Base-by-base conservation (phyloP, 345 rosid genomes). In the Eucalyptus curtisii region DNA sequence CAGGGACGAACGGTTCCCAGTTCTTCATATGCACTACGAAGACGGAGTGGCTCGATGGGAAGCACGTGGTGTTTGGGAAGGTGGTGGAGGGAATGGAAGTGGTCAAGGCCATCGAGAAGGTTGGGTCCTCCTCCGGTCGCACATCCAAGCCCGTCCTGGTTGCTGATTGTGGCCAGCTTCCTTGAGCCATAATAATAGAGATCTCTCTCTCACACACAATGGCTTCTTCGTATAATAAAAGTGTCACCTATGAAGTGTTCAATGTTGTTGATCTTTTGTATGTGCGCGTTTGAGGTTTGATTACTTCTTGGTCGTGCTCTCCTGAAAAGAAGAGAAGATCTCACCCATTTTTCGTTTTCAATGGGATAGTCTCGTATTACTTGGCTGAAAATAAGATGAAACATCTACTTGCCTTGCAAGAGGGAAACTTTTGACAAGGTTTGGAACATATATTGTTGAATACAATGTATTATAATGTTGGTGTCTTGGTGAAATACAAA, bases 41-140 rank as follows among this genome's bases (percentile, higher is more conserved):
- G 59, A 88, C 91, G 42, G 48, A 37, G 30, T 86, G 87, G 66
- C 89, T 90, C 25, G 88, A 90, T 15, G 87, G 89, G 64, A 88
- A 88, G 79, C 91, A 90, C 20, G 91, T 90, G 5, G 89, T 90
- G 88, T 90, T 90, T 5, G 91, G 91, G 45, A 61, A 52, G 87
- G 89, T 90, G 27, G 88, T 88, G 49, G 85, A 88, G 50, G 91
- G 91, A 0, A 90, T 90, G 89, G 88, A 86, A 3, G 89, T 90
- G 86, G 68, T 90, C 48, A 80, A 86, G 31, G 84, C 89, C 10
- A 53, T 88, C 55, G 91, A 90, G 86, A 87, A 59, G 64, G 89
- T 90, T 48, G 88, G 86, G 52, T 64, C 89, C 13, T 42, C 64
- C 30, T 10, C 47, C 12, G 89, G 88, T 47, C 25, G 85, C n/a